phyloP scores from a whole-genome alignment of 352 stramenopile genomes.

The Phytophthora tentaculata region DNA sequence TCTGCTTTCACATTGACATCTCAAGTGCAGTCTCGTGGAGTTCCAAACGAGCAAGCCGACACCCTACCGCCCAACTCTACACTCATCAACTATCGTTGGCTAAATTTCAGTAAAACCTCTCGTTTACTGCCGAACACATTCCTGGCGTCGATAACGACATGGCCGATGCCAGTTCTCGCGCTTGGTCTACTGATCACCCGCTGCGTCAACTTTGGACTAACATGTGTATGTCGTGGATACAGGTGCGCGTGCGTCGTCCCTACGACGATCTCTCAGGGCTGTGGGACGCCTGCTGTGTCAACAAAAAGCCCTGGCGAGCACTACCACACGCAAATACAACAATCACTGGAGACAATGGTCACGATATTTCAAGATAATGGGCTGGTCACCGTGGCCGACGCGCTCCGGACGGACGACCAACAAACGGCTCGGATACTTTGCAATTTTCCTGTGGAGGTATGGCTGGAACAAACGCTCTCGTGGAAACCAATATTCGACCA shows the following conservation, averaged over 20 bases:
- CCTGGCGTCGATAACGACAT: neutral
- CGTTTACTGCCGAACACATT: neutral
- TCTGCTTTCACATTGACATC: neutral
- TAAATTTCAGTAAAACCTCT: neutral
- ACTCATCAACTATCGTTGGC: neutral
- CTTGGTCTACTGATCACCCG: neutral
- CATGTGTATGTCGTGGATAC: neutral
- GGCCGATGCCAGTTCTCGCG: neutral
- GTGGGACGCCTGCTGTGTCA: constrained; percentile 14
- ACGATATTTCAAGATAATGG: constrained; percentile 11
- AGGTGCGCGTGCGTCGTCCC: constrained; percentile 5
- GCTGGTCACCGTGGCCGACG: constrained; percentile 10
- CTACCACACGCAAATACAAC: constrained; percentile 22
- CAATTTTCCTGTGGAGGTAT: neutral
- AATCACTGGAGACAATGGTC: constrained; percentile 18
- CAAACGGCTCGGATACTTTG: neutral
- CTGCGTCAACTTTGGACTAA: neutral
- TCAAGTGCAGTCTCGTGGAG: neutral
- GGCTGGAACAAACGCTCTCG: neutral
- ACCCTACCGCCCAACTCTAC: neutral
- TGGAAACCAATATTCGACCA: too few relatives aligned
- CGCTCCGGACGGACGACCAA: neutral
- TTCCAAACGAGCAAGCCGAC: neutral
- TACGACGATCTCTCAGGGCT: constrained; percentile 27
- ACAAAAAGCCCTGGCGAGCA: constrained; percentile 11